Conservation (phyloP, 2,329 filamentous ascomycete species). For the Rhinocladiella mackenziei region DNA sequence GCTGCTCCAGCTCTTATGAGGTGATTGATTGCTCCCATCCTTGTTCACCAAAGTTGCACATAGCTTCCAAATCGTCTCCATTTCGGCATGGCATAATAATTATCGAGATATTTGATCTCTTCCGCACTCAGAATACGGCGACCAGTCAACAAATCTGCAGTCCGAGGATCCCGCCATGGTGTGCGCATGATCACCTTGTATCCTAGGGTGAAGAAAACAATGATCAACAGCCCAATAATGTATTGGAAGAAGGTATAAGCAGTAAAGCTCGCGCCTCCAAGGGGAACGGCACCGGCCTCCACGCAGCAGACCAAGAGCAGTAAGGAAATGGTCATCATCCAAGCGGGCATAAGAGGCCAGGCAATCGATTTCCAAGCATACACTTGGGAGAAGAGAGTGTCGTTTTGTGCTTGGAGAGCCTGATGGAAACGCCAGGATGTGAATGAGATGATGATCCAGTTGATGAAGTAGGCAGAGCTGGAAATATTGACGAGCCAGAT, state of each 20-base stretch:
- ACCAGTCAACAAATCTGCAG: constrained; percentile 1
- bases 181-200: constrained; percentile 2
- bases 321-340: constrained; percentile 41
- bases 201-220: neutral
- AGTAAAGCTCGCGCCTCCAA: neutral
- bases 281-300: neutral
- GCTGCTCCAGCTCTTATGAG: no score
- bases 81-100: constrained; percentile 6
- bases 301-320: constrained; percentile 2
- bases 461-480: constrained; percentile 68
- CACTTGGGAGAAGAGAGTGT: neutral
- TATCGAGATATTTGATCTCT: constrained; percentile 1
- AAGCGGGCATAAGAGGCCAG: constrained; percentile 56
- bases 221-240: neutral
- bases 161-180: neutral
- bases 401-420: constrained; percentile 59
- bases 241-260: neutral
- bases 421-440: constrained; percentile 79
- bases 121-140: constrained; percentile 3
- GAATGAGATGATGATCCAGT: constrained; percentile 48
- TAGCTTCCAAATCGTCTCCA: constrained; percentile 4
- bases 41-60: no score
- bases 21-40: no score
- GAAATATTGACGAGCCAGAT: constrained; percentile 74
- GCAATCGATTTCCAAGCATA: constrained; percentile 10